Conservation (phyloP, 345 rosid genomes). For the Theobroma cacao region DNA sequence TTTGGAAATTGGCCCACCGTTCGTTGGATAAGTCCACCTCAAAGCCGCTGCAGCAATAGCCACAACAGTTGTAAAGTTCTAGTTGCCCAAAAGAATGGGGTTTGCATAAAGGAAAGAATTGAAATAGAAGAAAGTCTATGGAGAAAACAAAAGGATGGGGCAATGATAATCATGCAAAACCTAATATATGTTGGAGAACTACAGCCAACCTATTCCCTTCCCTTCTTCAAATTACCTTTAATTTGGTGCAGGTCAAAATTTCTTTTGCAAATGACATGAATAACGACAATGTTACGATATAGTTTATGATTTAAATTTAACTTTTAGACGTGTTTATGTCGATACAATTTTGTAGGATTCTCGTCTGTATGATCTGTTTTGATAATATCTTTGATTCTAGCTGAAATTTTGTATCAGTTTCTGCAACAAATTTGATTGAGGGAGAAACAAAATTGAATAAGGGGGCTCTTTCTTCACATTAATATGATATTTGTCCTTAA, state of each 20-base stretch:
- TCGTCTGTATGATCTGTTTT: too few relatives aligned
- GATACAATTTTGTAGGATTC: too few relatives aligned
- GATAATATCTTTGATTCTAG: too few relatives aligned
- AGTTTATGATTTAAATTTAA: too few relatives aligned
- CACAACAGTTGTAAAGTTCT: neutral
- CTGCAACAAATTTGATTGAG: too few relatives aligned
- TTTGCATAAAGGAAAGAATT: neutral
- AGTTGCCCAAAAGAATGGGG: neutral
- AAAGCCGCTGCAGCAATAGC: neutral
- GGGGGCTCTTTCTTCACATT: too few relatives aligned
- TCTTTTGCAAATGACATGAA: too few relatives aligned
- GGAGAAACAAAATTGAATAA: too few relatives aligned
- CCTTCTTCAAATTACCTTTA: neutral
- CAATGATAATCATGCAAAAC: neutral
- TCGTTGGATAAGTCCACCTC: neutral
- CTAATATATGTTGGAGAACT: neutral
- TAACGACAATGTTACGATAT: too few relatives aligned
- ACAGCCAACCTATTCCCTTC: conserved; percentile 12
- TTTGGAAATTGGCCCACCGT: neutral
- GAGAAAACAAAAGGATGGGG: neutral
- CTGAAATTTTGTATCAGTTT: too few relatives aligned
- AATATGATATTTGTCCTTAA: too few relatives aligned
- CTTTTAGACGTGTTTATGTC: too few relatives aligned
- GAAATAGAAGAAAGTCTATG: neutral
- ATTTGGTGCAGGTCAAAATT: neutral